Evolutionary conservation across 768 basidiomycete genomes (phyloP), one percentile per base, ranked within the genome.

Genomic region (Leccinum fibrillosum): DNA sequence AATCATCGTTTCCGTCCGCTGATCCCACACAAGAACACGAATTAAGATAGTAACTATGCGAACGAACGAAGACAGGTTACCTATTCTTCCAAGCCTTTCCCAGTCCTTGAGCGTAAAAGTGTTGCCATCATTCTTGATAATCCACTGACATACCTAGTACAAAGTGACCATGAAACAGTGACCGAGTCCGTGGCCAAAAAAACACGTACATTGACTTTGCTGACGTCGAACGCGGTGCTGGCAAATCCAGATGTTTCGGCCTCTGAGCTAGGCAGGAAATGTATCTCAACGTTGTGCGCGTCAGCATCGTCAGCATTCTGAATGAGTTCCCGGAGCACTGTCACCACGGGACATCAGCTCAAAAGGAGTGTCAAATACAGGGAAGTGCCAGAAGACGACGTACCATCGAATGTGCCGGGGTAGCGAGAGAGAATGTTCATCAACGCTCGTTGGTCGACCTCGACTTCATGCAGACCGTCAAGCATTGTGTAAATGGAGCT

Each of bases 231-330:
- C n/a, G 45, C 39, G 5, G 10, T 10, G 17, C 25, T 12, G 10
- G 25, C 2, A 25, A 17, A 10, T 19, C 15, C 44, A 19, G 17
- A 19, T 39, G 62, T 47, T 30, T 62, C 32, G 35, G 34, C 62
- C 44, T 53, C 55, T 34, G 5, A 34, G 32, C 56, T 44, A 1
- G 74, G 76, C 47, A 70, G 64, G 56, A 79, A 79, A 37, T 72
- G 70, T 5, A 80, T 64, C 58, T 78, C 68, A 9, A 78, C 69
- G 0, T 49, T 59, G 19, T 54, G 68, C 1, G 77, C 70, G 4
- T 69, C 73, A 0, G 76, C 82, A 69, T 83, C 82, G 59, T 83
- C 82, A 15, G 83, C 80, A 66, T 85, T 85, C 65, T 84, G 83
- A 12, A 84, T 66, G 19, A 85, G 70, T 63, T 84, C 84, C 52